Conservation (phyloP, 2,329 filamentous ascomycete genomes). For the Colletotrichum somersetense region DNA sequence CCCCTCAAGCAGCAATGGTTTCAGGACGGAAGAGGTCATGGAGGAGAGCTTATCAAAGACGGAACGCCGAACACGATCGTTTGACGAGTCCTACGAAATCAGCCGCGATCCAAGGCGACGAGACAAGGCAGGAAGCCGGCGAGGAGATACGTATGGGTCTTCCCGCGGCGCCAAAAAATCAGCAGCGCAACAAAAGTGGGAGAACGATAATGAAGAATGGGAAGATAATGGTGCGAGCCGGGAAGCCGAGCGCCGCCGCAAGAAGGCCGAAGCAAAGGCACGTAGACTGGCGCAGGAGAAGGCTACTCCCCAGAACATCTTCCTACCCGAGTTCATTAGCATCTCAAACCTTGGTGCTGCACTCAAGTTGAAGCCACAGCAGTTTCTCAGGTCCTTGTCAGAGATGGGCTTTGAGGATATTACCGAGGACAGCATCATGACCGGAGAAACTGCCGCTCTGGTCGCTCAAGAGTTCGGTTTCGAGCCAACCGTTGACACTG, state of each 20-base stretch:
- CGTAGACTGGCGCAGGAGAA: conserved; percentile 56
- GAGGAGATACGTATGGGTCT: conserved; percentile 20
- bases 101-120: conserved; percentile 36
- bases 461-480: conserved; percentile 94
- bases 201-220: conserved; percentile 52
- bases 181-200: conserved; percentile 17
- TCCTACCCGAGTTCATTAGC: conserved; percentile 91
- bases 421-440: conserved; percentile 85
- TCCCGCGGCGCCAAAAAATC: conserved; percentile 30
- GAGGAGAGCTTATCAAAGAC: not conserved
- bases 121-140: conserved; percentile 22
- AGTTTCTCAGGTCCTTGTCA: conserved; percentile 81
- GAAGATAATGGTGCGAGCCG: conserved; percentile 54
- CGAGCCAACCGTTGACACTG: conserved; percentile 81
- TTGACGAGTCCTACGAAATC: conserved; percentile 40
- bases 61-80: conserved; percentile 14
- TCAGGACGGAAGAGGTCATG: conserved; percentile 1
- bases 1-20: not conserved
- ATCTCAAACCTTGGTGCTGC: conserved; percentile 84
- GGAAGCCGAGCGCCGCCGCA: conserved; percentile 55
- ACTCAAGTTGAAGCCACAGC: conserved; percentile 76
- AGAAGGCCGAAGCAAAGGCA: conserved; percentile 58
- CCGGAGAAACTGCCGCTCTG: conserved; percentile 89
- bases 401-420: conserved; percentile 92
- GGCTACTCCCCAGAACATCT: conserved; percentile 68